Base-by-base conservation (phyloP, 257 asterid genomes). In the Forsythia suspensa region DNA sequence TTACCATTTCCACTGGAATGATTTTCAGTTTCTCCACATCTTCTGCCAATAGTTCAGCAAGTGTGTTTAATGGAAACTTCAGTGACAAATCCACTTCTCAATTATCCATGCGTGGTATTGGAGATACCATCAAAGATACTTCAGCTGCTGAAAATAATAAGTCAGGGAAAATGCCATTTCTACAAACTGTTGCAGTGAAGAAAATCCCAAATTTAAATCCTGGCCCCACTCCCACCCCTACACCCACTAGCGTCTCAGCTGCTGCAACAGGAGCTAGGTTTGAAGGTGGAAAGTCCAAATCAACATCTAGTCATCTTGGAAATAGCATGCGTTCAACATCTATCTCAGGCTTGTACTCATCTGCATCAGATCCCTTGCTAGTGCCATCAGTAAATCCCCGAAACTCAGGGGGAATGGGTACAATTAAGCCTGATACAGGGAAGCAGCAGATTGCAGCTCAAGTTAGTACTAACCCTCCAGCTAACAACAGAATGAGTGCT, bases 341-440 rank as follows among this genome's bases (percentile, higher is more conserved):
- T 43, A 82, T 82, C 12, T 76, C 92, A 9, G 88, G 85, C 79
- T 80, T 90, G 85, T 86, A 82, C 77, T 83, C 87, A 42, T 85
- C 92, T 79, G 84, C 86, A 57, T 81, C 90, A 5, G 91, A 87
- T 87, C 89, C 91, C 21, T 88, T 86, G 46, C 75, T 90, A 67
- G 84, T 85, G 81, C 91, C 84, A 74, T 83, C 89, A 15, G 80
- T 87, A 71, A 87, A 83, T 59, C 78, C 87, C 12, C 81, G 78
- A 41, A 81, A 86, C 71, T 75, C 81, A 66, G 87, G 76, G 55
- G 71, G 82, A 1, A 84, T 79, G 40, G 91, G 90, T 12, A 76
- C 85, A 71, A 82, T 87, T 71, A 83, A 85, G 80, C 84, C 90
- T 83, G 92, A 84, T 82, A 86, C 77, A 24, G 85, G 80, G 52